These are phyloP conservation scores for Talaromyces marneffei DNA, from an alignment of 2,329 filamentous ascomycete genomes.

Conservation along the genomic window DNA sequence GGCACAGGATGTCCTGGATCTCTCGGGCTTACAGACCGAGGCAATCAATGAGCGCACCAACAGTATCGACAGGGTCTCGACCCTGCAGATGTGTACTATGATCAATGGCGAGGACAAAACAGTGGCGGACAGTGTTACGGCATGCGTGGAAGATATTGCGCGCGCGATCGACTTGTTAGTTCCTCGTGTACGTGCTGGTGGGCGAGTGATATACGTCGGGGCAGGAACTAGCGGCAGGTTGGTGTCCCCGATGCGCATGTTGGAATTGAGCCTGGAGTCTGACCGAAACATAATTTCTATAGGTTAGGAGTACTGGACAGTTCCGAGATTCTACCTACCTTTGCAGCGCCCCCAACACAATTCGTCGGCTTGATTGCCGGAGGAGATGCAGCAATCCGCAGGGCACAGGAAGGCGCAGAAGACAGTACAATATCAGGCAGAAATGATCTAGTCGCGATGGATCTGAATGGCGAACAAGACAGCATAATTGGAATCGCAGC, in stretches of 20 bases:
- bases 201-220: conserved; percentile 37
- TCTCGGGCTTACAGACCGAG: conserved; percentile 35
- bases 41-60: conserved; percentile 30
- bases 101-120: conserved; percentile 35
- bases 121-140: conserved; percentile 28
- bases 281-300: background rate
- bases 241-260: conserved; percentile 1
- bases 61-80: conserved; percentile 34
- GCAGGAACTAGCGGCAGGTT: conserved; percentile 43
- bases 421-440: conserved; percentile 30
- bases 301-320: conserved; percentile 40
- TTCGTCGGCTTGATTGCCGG: conserved; percentile 41
- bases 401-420: conserved; percentile 40
- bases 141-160: conserved; percentile 30
- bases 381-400: conserved; percentile 37
- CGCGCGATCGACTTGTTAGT: conserved; percentile 30
- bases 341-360: conserved; percentile 34
- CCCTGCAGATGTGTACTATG: conserved; percentile 34
- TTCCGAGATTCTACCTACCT: conserved; percentile 41
- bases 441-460: conserved; percentile 26
- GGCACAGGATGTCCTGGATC: conserved; percentile 19
- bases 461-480: conserved; percentile 29
- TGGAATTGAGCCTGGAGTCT: background rate
- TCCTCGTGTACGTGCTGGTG: conserved; percentile 28
- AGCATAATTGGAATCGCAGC: conserved; percentile 41